Evolutionary conservation across 2,329 filamentous ascomycete genomes (phyloP).

Genomic region (Tetracladium maxilliforme): DNA sequence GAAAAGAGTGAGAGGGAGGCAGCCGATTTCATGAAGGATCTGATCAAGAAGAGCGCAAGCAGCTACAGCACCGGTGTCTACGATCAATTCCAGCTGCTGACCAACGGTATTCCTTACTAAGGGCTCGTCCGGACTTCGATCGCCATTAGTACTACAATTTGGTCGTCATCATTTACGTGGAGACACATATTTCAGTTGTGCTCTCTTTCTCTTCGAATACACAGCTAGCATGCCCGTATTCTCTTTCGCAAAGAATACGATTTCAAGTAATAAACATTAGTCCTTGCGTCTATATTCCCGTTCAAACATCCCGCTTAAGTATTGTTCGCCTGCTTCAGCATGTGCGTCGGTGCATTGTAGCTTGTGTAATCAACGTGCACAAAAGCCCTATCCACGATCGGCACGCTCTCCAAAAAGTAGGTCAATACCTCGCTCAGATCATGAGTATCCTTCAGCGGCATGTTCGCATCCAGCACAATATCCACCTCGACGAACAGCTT

Average conservation of each 20-base stretch:
- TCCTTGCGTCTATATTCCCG: too few relatives aligned
- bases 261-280: too few relatives aligned
- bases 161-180: too few relatives aligned
- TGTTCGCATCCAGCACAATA: conserved; percentile 66
- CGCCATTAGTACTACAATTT: too few relatives aligned
- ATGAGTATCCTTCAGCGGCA: conserved; percentile 64
- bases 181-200: too few relatives aligned
- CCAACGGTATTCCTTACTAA: conserved; percentile 92
- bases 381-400: conserved; percentile 60
- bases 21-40: conserved; percentile 79
- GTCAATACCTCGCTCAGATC: conserved; percentile 66
- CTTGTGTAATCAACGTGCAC: conserved; percentile 54
- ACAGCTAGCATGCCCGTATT: too few relatives aligned
- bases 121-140: not conserved
- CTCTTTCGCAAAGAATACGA: too few relatives aligned
- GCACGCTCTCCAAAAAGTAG: conserved; percentile 74
- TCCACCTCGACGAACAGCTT: conserved; percentile 76
- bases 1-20: conserved; percentile 88
- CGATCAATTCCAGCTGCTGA: conserved; percentile 94
- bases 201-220: too few relatives aligned
- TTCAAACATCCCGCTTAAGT: too few relatives aligned
- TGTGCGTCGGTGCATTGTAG: too few relatives aligned
- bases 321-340: too few relatives aligned
- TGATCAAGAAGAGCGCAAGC: conserved; percentile 80
- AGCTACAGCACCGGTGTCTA: conserved; percentile 91